A percentile compares a stretch with the other conserved stretches of the same genome.
phyloP scores from a whole-genome alignment of 2,329 filamentous ascomycete species.

The Mollisia scopiformis region DNA sequence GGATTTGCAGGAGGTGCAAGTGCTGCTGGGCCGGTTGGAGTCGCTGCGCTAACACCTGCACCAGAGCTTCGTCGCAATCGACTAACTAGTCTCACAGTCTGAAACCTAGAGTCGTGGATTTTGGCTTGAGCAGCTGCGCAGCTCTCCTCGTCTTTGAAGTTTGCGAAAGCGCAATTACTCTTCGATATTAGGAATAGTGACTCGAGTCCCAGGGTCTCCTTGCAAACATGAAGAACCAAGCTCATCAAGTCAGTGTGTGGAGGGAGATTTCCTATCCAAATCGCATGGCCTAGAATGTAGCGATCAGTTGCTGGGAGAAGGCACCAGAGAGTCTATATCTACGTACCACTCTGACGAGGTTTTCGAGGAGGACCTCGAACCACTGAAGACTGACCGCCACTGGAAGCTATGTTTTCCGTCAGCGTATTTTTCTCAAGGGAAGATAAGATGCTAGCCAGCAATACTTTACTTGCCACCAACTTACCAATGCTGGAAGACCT shows the following conservation, averaged over 20 bases:
- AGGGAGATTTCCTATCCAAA: constrained; percentile 95
- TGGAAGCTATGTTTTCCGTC: constrained; percentile 31
- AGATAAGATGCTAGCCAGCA: neutral
- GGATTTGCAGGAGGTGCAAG: constrained; percentile 29
- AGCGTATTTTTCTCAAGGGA: neutral
- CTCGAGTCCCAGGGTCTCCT: constrained; percentile 75
- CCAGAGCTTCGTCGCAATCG: constrained; percentile 66
- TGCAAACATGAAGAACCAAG: constrained; percentile 89
- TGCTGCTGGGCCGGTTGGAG: constrained; percentile 35
- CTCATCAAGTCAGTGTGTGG: constrained; percentile 79
- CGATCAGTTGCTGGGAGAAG: too few relatives aligned
- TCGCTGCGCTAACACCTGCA: constrained; percentile 32
- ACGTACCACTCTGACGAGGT: constrained; percentile 64
- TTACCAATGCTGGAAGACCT: constrained; percentile 34
- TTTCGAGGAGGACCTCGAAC: constrained; percentile 59
- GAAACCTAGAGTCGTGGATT: constrained; percentile 89
- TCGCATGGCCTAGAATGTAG: constrained; percentile 76
- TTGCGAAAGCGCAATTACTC: constrained; percentile 96
- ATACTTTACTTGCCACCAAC: constrained; percentile 4
- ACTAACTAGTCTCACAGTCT: constrained; percentile 84
- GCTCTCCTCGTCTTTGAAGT: constrained; percentile 80
- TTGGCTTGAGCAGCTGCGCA: constrained; percentile 79
- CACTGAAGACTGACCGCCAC: constrained; percentile 42
- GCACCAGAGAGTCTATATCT: neutral
- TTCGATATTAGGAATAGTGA: constrained; percentile 95